These are phyloP conservation scores for Wallacemonas sp. DNA, from an alignment of 208 protist species.

Conservation along the genomic window DNA sequence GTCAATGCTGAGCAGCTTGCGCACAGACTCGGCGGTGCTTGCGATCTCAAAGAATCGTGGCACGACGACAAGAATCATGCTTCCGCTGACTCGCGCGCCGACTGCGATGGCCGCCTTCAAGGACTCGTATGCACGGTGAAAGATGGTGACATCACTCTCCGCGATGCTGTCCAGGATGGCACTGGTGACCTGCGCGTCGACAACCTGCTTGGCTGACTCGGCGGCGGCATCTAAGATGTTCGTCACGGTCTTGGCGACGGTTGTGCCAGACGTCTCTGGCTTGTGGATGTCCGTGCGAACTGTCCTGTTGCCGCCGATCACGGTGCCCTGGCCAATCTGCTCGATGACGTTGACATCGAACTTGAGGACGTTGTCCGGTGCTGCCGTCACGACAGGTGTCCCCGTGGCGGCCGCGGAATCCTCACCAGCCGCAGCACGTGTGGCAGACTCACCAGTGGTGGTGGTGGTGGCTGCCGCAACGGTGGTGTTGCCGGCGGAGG, in stretches of 20 bases:
- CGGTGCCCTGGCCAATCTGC: conserved; percentile 75
- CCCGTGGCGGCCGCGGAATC: background rate
- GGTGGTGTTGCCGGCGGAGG: background rate
- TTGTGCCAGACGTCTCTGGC: conserved; percentile 30
- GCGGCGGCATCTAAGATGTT: conserved; percentile 28
- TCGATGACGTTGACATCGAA: conserved; percentile 84
- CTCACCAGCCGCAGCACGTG: conserved; percentile 8
- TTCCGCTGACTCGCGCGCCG: background rate
- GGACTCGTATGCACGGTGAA: conserved; percentile 13
- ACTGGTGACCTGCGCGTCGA: conserved; percentile 42
- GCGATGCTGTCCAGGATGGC: conserved; percentile 30
- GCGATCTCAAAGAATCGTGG: conserved; percentile 74
- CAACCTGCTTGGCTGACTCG: conserved; percentile 29
- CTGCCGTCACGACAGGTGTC: conserved; percentile 7
- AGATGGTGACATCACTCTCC: conserved; percentile 16
- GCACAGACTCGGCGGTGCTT: conserved; percentile 39
- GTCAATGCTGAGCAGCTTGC: conserved; percentile 14
- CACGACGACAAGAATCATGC: conserved; percentile 81
- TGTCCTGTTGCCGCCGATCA: conserved; percentile 74
- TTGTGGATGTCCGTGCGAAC: conserved; percentile 60
- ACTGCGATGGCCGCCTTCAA: conserved; percentile 23
- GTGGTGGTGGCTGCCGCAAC: background rate
- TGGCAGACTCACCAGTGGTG: conserved; percentile 5
- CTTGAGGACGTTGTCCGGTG: conserved; percentile 67
- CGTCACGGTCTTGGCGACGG: conserved; percentile 42